Base-by-base conservation (phyloP, 2,329 filamentous ascomycete species). In the Didymella segeticola region DNA sequence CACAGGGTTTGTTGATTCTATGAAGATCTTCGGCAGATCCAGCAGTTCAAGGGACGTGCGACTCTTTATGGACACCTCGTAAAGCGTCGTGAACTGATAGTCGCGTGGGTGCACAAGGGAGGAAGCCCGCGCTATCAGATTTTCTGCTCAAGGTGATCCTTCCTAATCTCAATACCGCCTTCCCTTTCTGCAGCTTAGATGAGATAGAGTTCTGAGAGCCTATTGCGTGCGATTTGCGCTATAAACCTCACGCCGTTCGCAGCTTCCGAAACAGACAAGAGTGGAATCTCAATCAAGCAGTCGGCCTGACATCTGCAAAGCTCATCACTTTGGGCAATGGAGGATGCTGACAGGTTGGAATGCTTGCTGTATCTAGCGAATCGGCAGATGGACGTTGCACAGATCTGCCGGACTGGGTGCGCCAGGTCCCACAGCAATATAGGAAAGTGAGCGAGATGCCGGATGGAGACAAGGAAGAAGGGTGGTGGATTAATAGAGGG, bases 361-460 rank as follows among this genome's bases (percentile, higher is more conserved):
- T 48, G 51, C 45, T 49, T 41, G 45, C 34, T n/a, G 8, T 19
- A 7, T 41, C 7, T 20, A 31, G 30, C 39, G 46, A 54, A 54
- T 49, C 51, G 45, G 51, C 51, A 54, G n/a, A 25, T 41, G 19
- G 10, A 43, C 17, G 51, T 49, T 10, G 51, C 26, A 54, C 51
- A 30, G 15, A 34, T 14, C 30, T 36, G n/a, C 36, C 27, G n/a
- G 14, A n/a, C 29, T 26, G 20, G 31, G 33, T 27, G 39, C 45
- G 39, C 45, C 41, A 49, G 39, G 46, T 45, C 29, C 41, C 45
- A 45, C 51, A 46, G 17, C 31, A 49, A 54, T 54, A 54, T 49
- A 25, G 17, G 9, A 20, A 9, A 23, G 11, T 15, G 26, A 43
- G 39, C 26, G 37, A 43, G 37, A 47, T 38, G 43, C 45, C 33